Evolutionary conservation across 306 rosid species (phyloP), one percentile per base, ranked within the genome.

Genomic region (Pyrus pyrifolia): DNA sequence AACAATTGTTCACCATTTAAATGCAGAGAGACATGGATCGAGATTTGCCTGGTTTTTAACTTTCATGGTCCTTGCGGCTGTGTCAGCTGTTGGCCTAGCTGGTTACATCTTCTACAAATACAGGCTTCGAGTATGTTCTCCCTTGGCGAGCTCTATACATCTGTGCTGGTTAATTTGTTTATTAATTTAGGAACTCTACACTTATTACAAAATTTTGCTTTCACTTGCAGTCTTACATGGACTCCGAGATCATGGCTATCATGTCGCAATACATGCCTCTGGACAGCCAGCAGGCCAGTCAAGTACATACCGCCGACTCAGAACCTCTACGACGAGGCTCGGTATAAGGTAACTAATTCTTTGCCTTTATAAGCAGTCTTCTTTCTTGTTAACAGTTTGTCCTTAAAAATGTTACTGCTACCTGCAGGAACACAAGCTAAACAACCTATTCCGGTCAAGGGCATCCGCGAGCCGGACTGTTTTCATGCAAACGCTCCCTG

Each of bases 211-310:
- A 45, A 4, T 29, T 27, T 67, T 25, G 33, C 59, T 76, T 46
- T 13, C 49, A 66, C 78, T 71, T 77, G 52, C 81, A 94, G 98
- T 87, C 95, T 65, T 92, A 94, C 93, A 92, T 94, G 98, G 97
- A 94, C 80, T 86, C 98, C 0, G 98, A 94, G 92, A 89, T 94
- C 75, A 92, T 86, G 98, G 86, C 98, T 63, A 94, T 94, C 82
- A 92, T 94, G 98, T 90, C 97, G 59, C 97, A 94, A 33, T 94
- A 94, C 91, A 94, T 94, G 98, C 98, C 97, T 57, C 76, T 94
- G 4, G 98, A 94, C 77, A 73, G 78, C 78, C 83, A 94, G 72
- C 89, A 85, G 21, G 80, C 84, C 19, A 85, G 83, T 52, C 88
- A 83, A 69, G 93, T 82, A 76, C 96, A 81, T 8, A 59, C 70